Evolutionary conservation across 2,329 filamentous ascomycete genomes (phyloP), one percentile per base, ranked within the genome.

Genomic region (Colletotrichum horii): DNA sequence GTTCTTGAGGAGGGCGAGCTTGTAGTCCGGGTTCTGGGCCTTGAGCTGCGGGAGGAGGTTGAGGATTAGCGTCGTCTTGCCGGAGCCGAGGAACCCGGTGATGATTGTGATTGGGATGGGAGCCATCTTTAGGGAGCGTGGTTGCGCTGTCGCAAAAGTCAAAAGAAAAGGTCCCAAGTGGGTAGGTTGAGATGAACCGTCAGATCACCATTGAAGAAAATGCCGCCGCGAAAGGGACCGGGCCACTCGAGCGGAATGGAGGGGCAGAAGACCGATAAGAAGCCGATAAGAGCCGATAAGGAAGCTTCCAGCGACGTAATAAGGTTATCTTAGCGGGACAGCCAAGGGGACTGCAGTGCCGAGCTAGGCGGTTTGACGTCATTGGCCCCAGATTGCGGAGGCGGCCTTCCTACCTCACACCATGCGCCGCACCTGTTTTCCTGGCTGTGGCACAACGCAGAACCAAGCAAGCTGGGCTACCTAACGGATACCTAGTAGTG

Each of bases 21-120:
- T 94, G 91, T 99, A 98, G 78, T 83, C 78, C 2, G 92, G 91
- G 83, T 93, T 94, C 69, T 90, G 86, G n/a, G 93, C 93, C 80
- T 88, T 91, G 16, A 99, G 93, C 87, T 99, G 97, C 0, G 96
- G 96, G 79, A 98, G 91, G 15, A 99, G 94, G 85, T 97, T 97
- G 77, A 99, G 93, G 78, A 99, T 96, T 74, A 99, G 90, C 3
- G 97, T 98, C 3, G 97, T 99, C 87, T 98, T 98, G 75, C 97
- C 97, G 11, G 95, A 96, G 82, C 97, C 97, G 19, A 98, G 91
- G 86, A 98, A 99, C 83, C 97, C 97, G 7, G 97, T 99, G 69
- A 99, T 89, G 82, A 99, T 97, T 62, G 96, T 98, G 83, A 98
- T 94, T 6, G 96, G 96, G 79, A 96, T 97, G 2, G 94, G 92